A percentile compares a stretch with the other conserved stretches of the same genome.
These are phyloP conservation scores for Xylaria arbuscula DNA, from an alignment of 2,329 filamentous ascomycete species.

Conservation along the genomic window DNA sequence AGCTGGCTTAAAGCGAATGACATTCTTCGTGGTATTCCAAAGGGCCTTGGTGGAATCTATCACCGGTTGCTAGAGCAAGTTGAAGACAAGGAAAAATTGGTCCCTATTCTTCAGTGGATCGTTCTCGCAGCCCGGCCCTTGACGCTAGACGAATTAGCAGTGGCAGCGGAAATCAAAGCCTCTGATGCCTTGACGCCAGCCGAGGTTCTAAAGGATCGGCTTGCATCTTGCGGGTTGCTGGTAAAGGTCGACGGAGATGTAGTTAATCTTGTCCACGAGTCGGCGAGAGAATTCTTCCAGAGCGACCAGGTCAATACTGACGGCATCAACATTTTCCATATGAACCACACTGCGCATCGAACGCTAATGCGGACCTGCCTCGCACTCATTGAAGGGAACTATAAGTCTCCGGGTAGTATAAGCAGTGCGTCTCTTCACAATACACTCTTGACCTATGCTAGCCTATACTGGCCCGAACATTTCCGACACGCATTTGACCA, in stretches of 20 bases:
- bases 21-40: slow-evolving; percentile 8
- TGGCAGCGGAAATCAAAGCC: background rate
- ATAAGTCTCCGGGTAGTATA: slow-evolving; percentile 3
- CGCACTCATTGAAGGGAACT: slow-evolving; percentile 13
- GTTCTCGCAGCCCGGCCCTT: slow-evolving; percentile 27
- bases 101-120: slow-evolving; percentile 26
- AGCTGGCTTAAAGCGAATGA: slow-evolving; percentile 10
- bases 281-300: slow-evolving; percentile 21
- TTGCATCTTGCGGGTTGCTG: slow-evolving; percentile 11
- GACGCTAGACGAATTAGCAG: slow-evolving; percentile 14
- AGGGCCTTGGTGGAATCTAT: slow-evolving; percentile 26
- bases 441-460: slow-evolving; percentile 7
- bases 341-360: slow-evolving; percentile 6
- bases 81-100: slow-evolving; percentile 22
- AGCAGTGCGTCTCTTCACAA: background rate
- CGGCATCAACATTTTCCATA: slow-evolving; percentile 11
- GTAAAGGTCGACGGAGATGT: slow-evolving; percentile 19
- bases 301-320: slow-evolving; percentile 16
- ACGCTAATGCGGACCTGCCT: slow-evolving; percentile 17
- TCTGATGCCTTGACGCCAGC: background rate
- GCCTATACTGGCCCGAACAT: slow-evolving; percentile 14
- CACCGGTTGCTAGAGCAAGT: slow-evolving; percentile 23
- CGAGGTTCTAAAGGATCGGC: slow-evolving; percentile 9
- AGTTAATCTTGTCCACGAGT: slow-evolving; percentile 24
- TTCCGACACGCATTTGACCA: slow-evolving; percentile 13